Evolutionary conservation across 352 stramenopile genomes (phyloP).

Genomic region (Globisporangium cederbergense): DNA sequence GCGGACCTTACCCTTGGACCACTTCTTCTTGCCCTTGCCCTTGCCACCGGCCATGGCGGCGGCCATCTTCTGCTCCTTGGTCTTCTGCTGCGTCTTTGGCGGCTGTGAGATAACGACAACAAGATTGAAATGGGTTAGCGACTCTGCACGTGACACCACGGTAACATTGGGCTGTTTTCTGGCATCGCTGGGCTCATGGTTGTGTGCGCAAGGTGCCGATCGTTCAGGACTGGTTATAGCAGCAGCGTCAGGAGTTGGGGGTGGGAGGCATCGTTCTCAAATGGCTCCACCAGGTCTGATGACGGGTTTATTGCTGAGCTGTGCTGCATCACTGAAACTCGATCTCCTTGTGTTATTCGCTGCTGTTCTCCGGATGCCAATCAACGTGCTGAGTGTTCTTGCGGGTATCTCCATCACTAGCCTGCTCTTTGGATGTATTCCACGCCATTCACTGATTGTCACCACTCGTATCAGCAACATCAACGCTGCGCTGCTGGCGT

Average conservation of each 20-base stretch:
- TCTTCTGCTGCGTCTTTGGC: constrained; percentile 99
- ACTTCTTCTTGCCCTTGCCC: constrained; percentile 99
- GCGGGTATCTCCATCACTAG: not conserved
- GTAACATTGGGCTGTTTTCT: not conserved
- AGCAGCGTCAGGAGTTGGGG: not conserved
- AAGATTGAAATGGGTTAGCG: not conserved
- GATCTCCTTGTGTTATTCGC: too few relatives aligned
- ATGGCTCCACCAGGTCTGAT: not conserved
- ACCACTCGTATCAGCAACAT: not conserved
- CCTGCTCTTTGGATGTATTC: not conserved
- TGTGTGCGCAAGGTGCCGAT: not conserved
- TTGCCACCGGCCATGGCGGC: constrained; percentile 97
- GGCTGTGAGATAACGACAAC: constrained; percentile 50
- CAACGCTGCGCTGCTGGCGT: not conserved
- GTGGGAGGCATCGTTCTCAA: not conserved
- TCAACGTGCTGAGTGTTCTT: too few relatives aligned
- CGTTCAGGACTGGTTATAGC: not conserved
- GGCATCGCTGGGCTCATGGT: not conserved
- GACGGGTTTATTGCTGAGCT: too few relatives aligned
- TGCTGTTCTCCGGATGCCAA: too few relatives aligned
- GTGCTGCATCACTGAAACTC: too few relatives aligned
- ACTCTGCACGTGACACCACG: not conserved
- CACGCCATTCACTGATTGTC: not conserved
- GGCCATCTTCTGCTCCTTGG: constrained; percentile 99
- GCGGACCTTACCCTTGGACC: constrained; percentile 99